Evolutionary conservation across 1,284 basidiomycete genomes (phyloP).

Genomic region (Fomitopsis pinicola): DNA sequence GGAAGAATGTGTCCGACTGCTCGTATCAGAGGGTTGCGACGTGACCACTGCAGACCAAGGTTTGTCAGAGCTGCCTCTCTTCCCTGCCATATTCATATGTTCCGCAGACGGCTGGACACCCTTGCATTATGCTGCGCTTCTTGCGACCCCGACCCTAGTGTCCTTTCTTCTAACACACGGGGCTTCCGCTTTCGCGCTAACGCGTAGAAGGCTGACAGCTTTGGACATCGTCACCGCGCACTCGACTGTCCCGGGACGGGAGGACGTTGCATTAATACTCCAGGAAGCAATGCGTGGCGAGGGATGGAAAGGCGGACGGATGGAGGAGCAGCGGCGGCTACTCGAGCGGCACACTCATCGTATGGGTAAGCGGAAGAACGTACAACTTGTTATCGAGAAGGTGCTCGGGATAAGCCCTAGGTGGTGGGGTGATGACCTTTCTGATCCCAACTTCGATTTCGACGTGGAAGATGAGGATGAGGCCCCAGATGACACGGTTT

Average conservation of each 20-base stretch:
- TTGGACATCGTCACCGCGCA: conserved; percentile 84
- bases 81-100: not conserved
- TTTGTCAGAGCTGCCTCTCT: conserved; percentile 29
- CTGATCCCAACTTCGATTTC: conserved; percentile 30
- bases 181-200: conserved; percentile 74
- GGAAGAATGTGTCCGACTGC: conserved; percentile 81
- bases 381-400: conserved; percentile 52
- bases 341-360: conserved; percentile 57
- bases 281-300: conserved; percentile 79
- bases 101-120: conserved; percentile 86
- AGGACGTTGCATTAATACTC: conserved; percentile 75
- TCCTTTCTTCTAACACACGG: conserved; percentile 92
- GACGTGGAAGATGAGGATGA: conserved; percentile 44
- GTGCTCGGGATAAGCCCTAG: conserved; percentile 49
- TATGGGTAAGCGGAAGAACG: conserved; percentile 44
- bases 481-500: conserved; percentile 31
- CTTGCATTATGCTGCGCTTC: conserved; percentile 88
- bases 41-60: conserved; percentile 60
- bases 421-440: conserved; percentile 61
- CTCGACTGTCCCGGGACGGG: conserved; percentile 72
- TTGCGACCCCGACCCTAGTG: conserved; percentile 87
- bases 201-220: conserved; percentile 74
- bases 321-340: conserved; percentile 56
- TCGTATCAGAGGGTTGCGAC: conserved; percentile 79
- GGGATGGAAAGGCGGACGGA: conserved; percentile 66